Evolutionary conservation across 2,329 filamentous ascomycete species (phyloP).

Genomic region (Sclerotinia sclerotiorum): DNA sequence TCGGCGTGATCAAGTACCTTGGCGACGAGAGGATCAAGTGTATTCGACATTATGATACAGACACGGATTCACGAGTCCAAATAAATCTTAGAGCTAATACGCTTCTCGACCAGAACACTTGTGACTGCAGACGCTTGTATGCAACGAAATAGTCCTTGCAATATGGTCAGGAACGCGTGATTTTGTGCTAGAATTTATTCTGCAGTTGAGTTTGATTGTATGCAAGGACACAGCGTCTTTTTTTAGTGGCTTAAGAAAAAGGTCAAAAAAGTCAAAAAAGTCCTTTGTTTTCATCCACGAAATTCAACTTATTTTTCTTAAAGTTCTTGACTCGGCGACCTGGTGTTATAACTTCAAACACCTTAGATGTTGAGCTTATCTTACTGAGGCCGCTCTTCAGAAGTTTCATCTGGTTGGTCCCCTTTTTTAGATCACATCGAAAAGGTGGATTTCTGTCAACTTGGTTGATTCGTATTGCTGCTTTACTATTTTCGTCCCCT

Average conservation of each 20-base stretch:
- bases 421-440: conserved; percentile 11
- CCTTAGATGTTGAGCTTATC: not conserved
- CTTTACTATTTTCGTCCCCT: conserved; percentile 11
- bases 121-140: conserved; percentile 15
- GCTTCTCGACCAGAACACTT: not conserved
- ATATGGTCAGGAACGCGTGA: not conserved
- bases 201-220: not conserved
- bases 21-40: conserved; percentile 52
- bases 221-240: not conserved
- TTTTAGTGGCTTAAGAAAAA: not conserved
- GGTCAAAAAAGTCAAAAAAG: not conserved
- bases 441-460: conserved; percentile 4
- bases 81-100: not conserved
- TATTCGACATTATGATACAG: conserved; percentile 17
- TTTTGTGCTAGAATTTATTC: not conserved
- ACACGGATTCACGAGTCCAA: not conserved
- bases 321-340: too few relatives aligned
- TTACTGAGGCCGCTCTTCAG: conserved; percentile 4
- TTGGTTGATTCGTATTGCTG: not conserved
- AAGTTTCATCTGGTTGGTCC: conserved; percentile 12
- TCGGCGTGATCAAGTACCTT: conserved; percentile 47
- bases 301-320: not conserved
- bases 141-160: not conserved
- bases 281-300: not conserved
- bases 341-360: too few relatives aligned